Evolutionary conservation across 257 asterid genomes (phyloP).

Genomic region (Solanum etuberosum): DNA sequence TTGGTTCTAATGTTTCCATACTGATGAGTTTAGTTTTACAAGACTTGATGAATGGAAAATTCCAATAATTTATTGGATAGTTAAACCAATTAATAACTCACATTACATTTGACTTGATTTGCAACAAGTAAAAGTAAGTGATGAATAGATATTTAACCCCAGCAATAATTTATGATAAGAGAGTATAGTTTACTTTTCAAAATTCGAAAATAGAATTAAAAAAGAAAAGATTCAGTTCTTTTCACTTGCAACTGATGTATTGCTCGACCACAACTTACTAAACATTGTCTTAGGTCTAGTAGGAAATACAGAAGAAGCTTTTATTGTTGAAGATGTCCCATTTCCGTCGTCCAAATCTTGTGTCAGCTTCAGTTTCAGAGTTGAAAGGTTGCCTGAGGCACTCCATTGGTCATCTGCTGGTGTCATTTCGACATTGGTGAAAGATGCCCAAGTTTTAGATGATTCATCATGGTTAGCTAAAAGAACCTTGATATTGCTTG

Average conservation of each 20-base stretch:
- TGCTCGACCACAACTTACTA: constrained; percentile 70
- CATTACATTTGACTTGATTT: constrained; percentile 15
- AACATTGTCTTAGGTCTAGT: constrained; percentile 51
- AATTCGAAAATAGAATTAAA: not conserved
- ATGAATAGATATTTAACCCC: constrained; percentile 14
- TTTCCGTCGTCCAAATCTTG: constrained; percentile 33
- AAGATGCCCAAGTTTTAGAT: constrained; percentile 27
- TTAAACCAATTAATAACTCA: constrained; percentile 28
- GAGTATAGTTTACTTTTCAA: constrained; percentile 14
- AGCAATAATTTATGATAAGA: not conserved
- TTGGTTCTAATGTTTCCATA: no score
- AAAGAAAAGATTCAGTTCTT: constrained; percentile 23
- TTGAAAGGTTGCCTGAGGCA: constrained; percentile 47
- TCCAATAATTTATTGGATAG: constrained; percentile 18
- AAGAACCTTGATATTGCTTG: constrained; percentile 58
- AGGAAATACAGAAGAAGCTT: constrained; percentile 33
- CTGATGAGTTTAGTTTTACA: no score
- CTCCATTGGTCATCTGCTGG: constrained; percentile 63
- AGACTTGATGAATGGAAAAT: no score
- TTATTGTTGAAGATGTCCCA: constrained; percentile 18
- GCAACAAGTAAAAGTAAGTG: constrained; percentile 8
- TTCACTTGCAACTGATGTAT: constrained; percentile 35
- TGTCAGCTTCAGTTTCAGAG: constrained; percentile 67
- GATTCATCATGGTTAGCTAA: constrained; percentile 33
- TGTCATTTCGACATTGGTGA: constrained; percentile 8